Percentiles rank a stretch among this genome's conserved stretches.
Evolutionary conservation across 495 filamentous ascomycete genomes (phyloP).

Genomic region (Aspergillus incahuasiensis): DNA sequence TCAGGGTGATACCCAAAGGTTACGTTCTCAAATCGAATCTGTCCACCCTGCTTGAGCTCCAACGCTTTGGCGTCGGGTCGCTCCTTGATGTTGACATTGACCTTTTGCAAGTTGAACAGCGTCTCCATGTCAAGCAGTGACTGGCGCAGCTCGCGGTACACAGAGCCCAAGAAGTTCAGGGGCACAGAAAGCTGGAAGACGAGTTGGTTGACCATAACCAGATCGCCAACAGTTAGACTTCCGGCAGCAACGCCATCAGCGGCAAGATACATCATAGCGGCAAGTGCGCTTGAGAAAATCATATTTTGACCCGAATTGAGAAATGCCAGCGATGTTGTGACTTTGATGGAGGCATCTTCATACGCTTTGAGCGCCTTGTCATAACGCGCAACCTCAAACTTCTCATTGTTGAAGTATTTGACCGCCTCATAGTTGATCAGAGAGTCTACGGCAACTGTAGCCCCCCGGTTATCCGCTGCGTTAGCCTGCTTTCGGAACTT

Average conservation of each 20-base stretch:
- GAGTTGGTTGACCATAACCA: constrained; percentile 98
- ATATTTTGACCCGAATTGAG: constrained; percentile 98
- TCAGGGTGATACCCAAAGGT: constrained; percentile 88
- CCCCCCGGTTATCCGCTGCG: constrained; percentile 90
- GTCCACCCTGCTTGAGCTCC: constrained; percentile 67
- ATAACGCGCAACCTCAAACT: constrained; percentile 86
- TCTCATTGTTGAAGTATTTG: constrained; percentile 99
- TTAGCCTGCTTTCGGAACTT: constrained; percentile 94
- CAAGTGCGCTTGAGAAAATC: constrained; percentile 92
- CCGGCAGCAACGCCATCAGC: constrained; percentile 82
- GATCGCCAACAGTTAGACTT: constrained; percentile 82
- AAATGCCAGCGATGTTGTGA: constrained; percentile 85
- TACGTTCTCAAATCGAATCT: constrained; percentile 92
- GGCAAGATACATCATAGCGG: constrained; percentile 97
- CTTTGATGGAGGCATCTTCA: constrained; percentile 92
- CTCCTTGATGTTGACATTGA: constrained; percentile 85
- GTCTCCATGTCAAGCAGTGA: constrained; percentile 98
- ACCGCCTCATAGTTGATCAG: constrained; percentile 98
- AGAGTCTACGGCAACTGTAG: constrained; percentile 92
- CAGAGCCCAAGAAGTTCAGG: constrained; percentile 91
- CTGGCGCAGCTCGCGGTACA: constrained; percentile 93
- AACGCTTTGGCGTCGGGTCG: constrained; percentile 66
- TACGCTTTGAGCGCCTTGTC: constrained; percentile 81
- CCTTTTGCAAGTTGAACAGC: constrained; percentile 96
- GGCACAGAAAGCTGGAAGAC: constrained; percentile 97